Percentiles rank a stretch among this genome's conserved stretches.
phyloP scores from a whole-genome alignment of 2,329 filamentous ascomycete genomes.

The Stylonectria norvegica region DNA sequence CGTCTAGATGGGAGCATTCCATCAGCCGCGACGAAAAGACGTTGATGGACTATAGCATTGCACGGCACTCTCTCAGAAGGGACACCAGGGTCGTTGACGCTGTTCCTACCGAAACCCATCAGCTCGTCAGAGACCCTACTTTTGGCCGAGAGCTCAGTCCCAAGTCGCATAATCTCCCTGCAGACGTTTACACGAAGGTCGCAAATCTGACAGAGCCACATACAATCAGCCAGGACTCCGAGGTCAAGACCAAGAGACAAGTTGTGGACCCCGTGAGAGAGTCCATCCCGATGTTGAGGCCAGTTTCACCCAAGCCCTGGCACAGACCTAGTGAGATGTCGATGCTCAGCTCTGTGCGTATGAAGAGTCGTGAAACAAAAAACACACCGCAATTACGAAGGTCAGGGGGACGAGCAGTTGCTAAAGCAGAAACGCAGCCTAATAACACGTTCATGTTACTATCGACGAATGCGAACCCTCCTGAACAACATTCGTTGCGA shows the following conservation, averaged over 20 bases:
- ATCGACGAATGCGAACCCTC: too few species aligned
- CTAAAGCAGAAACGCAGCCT: too few species aligned
- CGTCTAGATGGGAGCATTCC: constrained; percentile 8
- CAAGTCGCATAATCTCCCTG: constrained; percentile 16
- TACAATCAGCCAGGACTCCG: constrained; percentile 11
- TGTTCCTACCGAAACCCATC: constrained; percentile 10
- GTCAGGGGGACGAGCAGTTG: too few species aligned
- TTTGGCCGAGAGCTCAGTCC: constrained; percentile 16
- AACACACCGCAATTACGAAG: too few species aligned
- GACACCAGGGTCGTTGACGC: constrained; percentile 9
- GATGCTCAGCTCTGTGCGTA: too few species aligned
- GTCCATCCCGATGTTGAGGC: constrained; percentile 1
- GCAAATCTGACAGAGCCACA: constrained; percentile 10
- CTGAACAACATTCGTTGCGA: too few species aligned
- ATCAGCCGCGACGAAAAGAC: constrained; percentile 14
- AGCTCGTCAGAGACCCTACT: constrained; percentile 12
- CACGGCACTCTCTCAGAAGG: constrained; percentile 12
- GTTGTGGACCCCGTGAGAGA: background rate
- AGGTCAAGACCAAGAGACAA: constrained; percentile 2
- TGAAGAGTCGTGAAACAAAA: too few species aligned
- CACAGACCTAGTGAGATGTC: too few species aligned
- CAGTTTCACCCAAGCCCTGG: background rate
- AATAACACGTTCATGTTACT: too few species aligned
- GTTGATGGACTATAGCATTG: constrained; percentile 4
- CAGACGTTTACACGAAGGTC: constrained; percentile 16